Evolutionary conservation across 129 eudicot species (phyloP).

Genomic region (Calendula officinalis): DNA sequence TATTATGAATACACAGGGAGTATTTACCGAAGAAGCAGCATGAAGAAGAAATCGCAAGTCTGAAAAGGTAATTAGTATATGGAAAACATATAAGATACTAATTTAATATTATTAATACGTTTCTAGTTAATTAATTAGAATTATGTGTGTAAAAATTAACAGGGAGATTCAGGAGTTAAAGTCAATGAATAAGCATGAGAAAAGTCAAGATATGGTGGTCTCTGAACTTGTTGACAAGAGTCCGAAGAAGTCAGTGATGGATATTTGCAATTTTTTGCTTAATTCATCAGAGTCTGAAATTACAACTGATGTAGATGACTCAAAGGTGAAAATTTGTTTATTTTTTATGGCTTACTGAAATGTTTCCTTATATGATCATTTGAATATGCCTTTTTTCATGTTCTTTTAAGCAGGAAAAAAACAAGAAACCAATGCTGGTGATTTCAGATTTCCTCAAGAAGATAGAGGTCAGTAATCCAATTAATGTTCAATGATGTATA

Average conservation of each 20-base stretch:
- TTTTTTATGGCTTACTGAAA: not conserved
- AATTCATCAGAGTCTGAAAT: conserved; percentile 28
- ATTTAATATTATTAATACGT: not conserved
- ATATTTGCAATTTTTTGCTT: conserved; percentile 25
- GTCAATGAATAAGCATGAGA: conserved; percentile 17
- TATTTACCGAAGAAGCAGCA: conserved; percentile 43
- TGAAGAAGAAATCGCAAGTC: conserved; percentile 52
- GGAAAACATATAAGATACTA: too few species aligned
- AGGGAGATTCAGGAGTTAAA: conserved; percentile 25
- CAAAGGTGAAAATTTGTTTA: conserved; percentile 28
- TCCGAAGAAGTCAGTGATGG: conserved; percentile 19
- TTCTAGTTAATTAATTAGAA: not conserved
- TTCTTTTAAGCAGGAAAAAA: conserved; percentile 38
- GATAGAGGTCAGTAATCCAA: conserved; percentile 47
- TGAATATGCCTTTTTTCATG: not conserved
- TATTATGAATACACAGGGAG: conserved; percentile 24
- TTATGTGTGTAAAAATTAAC: not conserved
- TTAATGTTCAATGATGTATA: conserved; percentile 3
- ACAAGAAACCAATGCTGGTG: conserved; percentile 42
- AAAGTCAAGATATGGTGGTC: conserved; percentile 31
- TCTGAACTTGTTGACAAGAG: conserved; percentile 19
- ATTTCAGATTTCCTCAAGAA: conserved; percentile 44
- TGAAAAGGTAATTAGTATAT: conserved; percentile 50
- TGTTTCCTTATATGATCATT: conserved; percentile 3
- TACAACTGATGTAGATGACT: conserved; percentile 8